These are phyloP conservation scores for Thraustotheca clavata DNA, from an alignment of 352 stramenopile species.

Conservation along the genomic window DNA sequence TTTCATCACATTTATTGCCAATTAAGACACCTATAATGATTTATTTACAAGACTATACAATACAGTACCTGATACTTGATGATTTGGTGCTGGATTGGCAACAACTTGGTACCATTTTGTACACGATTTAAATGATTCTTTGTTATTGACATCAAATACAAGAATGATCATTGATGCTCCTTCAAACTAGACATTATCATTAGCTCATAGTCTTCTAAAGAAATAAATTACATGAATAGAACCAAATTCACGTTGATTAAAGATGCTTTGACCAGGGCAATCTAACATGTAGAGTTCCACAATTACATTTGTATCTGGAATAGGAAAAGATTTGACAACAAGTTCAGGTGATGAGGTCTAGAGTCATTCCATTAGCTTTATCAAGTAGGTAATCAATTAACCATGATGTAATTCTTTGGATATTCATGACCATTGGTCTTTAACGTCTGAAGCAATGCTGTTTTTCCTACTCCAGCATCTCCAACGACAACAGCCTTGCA, in stretches of 20 bases:
- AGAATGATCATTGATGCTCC: constrained; percentile 65
- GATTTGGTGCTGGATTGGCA: constrained; percentile 54
- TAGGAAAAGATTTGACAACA: constrained; percentile 81
- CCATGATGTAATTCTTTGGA: constrained; percentile 94
- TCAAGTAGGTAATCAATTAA: constrained; percentile 19
- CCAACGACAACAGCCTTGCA: constrained; percentile 88
- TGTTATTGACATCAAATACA: constrained; percentile 82
- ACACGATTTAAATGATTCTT: constrained; percentile 78
- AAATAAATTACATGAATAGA: constrained; percentile 42
- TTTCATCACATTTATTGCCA: constrained; percentile 71
- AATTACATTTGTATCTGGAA: constrained; percentile 82
- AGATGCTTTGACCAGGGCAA: constrained; percentile 88
- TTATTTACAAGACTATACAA: not conserved
- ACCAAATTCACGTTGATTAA: constrained; percentile 90
- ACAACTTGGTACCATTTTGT: constrained; percentile 80
- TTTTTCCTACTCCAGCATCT: constrained; percentile 87
- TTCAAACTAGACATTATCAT: constrained; percentile 20
- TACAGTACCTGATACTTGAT: constrained; percentile 52
- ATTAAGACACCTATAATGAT: constrained; percentile 44
- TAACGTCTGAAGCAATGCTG: constrained; percentile 84
- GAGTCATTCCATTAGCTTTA: not conserved
- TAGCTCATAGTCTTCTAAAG: not conserved
- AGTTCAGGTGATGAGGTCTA: constrained; percentile 88
- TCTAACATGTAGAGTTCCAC: constrained; percentile 94
- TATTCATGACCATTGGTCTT: constrained; percentile 88